Evolutionary conservation across 108 stramenopile species (phyloP), one percentile per base, ranked within the genome.

Genomic region (Fistulifera pelliculosa): DNA sequence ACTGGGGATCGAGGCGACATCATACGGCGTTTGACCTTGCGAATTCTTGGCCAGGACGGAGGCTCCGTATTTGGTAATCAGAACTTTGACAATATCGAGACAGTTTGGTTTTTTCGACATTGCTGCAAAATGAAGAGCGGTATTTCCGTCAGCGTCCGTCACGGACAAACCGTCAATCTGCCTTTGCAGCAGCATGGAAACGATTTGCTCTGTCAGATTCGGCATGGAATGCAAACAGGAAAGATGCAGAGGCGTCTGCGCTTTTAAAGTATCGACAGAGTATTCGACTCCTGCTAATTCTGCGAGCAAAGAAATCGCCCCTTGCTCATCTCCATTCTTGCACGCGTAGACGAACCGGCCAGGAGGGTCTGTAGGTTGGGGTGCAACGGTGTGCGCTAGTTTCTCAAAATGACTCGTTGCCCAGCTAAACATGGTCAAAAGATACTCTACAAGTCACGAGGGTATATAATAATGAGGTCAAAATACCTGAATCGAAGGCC

Each of bases 11-110:
- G 75, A 62, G 12, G 81, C 88, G 15, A 81, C 71, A 64, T 94
- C 92, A 69, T 94, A 94, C 19, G 92, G 79, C 0, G 88, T 86
- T 61, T 77, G 61, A 14, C 83, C 85, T 22, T 58, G 49, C n/a
- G 47, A 31, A 58, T 86, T 87, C 57, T 76, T 81, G 1, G 56
- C 47, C n/a, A 74, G 47, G 21, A 73, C 70, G 41, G 61, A 66
- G 2, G 81, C 85, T 11, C 65, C 54, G 51, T 53, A 82, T 19
- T 76, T 75, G 21, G 59, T 74, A 35, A 93, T 62, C 15, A 93
- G 56, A n/a, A 75, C 38, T 56, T 79, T 69, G 22, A 78, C 79
- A 10, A 70, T 50, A 5, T 65, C 59, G 58, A 76, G 47, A 11
- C 60, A 65, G 14, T 60, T 58, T 13, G 65, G 35, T 8, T 23